These are phyloP conservation scores for Tylopilus subfusipes DNA, from an alignment of 768 basidiomycete species.

Conservation along the genomic window DNA sequence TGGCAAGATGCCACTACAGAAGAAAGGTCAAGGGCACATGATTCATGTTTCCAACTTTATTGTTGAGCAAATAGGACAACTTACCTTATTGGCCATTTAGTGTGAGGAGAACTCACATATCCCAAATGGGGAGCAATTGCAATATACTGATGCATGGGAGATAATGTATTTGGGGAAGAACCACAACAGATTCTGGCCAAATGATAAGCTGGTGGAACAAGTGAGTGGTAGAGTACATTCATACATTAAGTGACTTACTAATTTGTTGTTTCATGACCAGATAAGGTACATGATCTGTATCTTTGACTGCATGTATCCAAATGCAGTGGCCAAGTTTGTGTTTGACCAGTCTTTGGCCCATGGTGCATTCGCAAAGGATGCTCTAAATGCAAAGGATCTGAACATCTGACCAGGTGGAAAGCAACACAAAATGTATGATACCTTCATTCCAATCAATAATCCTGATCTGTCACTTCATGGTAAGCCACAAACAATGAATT, in stretches of 20 bases:
- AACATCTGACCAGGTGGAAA: slow-evolving; percentile 16
- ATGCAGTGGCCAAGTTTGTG: background rate
- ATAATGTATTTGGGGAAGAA: background rate
- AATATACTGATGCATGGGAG: background rate
- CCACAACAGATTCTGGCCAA: background rate
- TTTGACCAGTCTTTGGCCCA: slow-evolving; percentile 26
- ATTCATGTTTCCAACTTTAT: slow-evolving; percentile 44
- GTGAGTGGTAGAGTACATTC: background rate
- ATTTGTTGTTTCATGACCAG: background rate
- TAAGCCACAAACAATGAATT: background rate
- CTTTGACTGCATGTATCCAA: background rate
- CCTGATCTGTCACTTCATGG: background rate
- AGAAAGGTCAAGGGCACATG: slow-evolving; percentile 33
- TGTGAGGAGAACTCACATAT: background rate
- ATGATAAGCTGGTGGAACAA: background rate
- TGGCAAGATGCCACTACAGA: slow-evolving; percentile 12
- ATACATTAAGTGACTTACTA: background rate
- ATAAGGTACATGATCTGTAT: slow-evolving; percentile 28
- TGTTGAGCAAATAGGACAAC: slow-evolving; percentile 30
- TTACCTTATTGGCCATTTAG: slow-evolving; percentile 15
- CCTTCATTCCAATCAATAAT: background rate
- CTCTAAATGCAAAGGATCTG: slow-evolving; percentile 22
- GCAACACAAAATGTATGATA: slow-evolving; percentile 1
- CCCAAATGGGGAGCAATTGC: background rate
- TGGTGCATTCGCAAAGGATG: slow-evolving; percentile 22